Conservation (phyloP, 1,284 basidiomycete genomes). For the Phenoliferia sp. region DNA sequence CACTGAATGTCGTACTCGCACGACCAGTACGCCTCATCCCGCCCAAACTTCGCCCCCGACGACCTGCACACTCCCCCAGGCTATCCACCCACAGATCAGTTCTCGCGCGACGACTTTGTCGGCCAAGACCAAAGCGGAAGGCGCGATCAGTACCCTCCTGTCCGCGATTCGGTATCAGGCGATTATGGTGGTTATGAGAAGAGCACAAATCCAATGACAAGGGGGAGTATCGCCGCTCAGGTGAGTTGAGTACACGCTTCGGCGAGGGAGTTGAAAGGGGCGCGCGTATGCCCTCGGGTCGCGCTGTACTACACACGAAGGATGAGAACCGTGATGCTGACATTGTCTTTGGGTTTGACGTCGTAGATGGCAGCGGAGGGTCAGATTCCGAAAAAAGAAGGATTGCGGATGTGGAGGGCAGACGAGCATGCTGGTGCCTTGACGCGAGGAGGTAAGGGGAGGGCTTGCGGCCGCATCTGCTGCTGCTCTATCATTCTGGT, state of each 20-base stretch:
- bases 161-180: background rate
- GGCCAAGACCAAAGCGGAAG: background rate
- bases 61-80: background rate
- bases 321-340: no score
- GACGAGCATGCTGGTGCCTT: constrained; percentile 39
- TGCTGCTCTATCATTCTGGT: constrained; percentile 37
- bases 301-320: no score
- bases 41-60: background rate
- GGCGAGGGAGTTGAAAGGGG: background rate
- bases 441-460: constrained; percentile 32
- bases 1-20: no score
- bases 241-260: constrained; percentile 8
- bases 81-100: background rate
- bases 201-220: constrained; percentile 20
- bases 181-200: constrained; percentile 11
- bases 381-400: constrained; percentile 40
- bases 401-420: constrained; percentile 38
- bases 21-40: background rate
- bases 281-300: background rate
- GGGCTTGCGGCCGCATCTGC: constrained; percentile 35
- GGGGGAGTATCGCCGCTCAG: constrained; percentile 36
- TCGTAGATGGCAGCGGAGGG: constrained; percentile 38
- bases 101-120: background rate
- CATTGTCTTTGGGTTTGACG: background rate
- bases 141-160: constrained; percentile 18